These are phyloP conservation scores for Moesziomyces aphidis DNA, from an alignment of 1,284 basidiomycete species.

Conservation along the genomic window DNA sequence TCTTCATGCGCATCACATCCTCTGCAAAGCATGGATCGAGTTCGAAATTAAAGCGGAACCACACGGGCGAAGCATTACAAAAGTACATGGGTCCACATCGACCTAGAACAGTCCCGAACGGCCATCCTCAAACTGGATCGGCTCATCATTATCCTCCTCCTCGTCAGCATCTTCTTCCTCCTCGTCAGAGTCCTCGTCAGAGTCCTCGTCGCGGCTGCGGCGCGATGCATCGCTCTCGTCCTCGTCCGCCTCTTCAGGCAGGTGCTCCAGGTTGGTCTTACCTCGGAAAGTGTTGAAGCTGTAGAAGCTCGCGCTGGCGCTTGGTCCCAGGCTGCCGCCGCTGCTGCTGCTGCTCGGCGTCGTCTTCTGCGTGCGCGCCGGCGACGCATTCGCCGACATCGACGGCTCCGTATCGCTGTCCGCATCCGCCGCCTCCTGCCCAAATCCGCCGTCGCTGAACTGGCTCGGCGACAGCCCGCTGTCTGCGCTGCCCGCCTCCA, in stretches of 20 bases:
- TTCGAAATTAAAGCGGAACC: no score
- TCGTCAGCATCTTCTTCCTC: constrained; percentile 15
- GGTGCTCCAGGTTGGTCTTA: constrained; percentile 36
- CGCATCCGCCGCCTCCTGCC: constrained; percentile 28
- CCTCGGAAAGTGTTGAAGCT: constrained; percentile 43
- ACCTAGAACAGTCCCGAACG: constrained; percentile 13
- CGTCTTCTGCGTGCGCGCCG: constrained; percentile 20
- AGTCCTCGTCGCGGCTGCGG: constrained; percentile 3
- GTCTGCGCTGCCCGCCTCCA: constrained; percentile 1
- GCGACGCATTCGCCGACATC: constrained; percentile 17
- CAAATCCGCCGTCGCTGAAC: constrained; percentile 28
- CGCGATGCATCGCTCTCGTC: constrained; percentile 17
- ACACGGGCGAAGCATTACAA: no score
- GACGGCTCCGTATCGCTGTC: constrained; percentile 48
- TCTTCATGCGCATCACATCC: no score
- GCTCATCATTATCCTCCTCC: constrained; percentile 32
- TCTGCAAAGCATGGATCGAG: no score
- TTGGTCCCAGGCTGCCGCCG: constrained; percentile 2
- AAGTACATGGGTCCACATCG: no score
- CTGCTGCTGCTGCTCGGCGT: constrained; percentile 2
- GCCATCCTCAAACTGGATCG: constrained; percentile 37
- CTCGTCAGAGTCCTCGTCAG: constrained; percentile 6
- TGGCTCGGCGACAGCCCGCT: constrained; percentile 20
- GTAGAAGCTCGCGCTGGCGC: constrained; percentile 33
- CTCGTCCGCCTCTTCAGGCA: constrained; percentile 41